Evolutionary conservation across 768 basidiomycete species (phyloP), one percentile per base, ranked within the genome.

Genomic region (Amanita subjunquillea): DNA sequence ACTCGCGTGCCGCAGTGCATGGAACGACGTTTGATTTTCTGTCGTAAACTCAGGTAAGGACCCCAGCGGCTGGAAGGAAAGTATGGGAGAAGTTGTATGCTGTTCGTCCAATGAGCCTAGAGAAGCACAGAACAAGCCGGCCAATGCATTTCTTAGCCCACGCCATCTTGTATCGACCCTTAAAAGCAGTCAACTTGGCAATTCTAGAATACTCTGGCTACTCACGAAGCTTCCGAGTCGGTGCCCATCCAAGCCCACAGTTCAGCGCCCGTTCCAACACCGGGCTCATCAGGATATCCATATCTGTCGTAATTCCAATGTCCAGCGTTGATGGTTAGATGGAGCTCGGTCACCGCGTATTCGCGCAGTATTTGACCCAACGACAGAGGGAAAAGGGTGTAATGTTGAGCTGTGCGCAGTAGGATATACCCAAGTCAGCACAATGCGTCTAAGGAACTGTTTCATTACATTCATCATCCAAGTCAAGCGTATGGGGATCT

Each of bases 81-180:
- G 30, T 8, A 30, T 30, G 9, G 53, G 53, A 13, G 53, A 54
- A 9, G 53, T 87, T 2, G 88, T 93, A 41, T 83, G 81, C 39
- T 83, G 75, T 47, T 85, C 79, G 61, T 91, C 83, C 30, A 91
- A 67, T 42, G 82, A 78, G 12, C 85, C 89, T 0, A 97, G 75
- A 3, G 91, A 92, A 8, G 95, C 91, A 60, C 96, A 98, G 69
- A 99, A 97, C 3, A 97, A 72, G 17, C 96, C 96, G 0, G 92
- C 86, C 2, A 97, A 75, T 6, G 91, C 85, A 60, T 95, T 94
- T 22, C 91, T 82, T 3, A 96, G 76, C 6, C 84, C 85, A 54
- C 76, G 75, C 93, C 94, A 30, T 25, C 87, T 80, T 43, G 77
- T 72, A 55, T 90, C 85, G 29, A 86, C 69, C 20, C 88, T 91